These are phyloP conservation scores for Annulohypoxylon bovei DNA, from an alignment of 495 filamentous ascomycete genomes.

Conservation along the genomic window DNA sequence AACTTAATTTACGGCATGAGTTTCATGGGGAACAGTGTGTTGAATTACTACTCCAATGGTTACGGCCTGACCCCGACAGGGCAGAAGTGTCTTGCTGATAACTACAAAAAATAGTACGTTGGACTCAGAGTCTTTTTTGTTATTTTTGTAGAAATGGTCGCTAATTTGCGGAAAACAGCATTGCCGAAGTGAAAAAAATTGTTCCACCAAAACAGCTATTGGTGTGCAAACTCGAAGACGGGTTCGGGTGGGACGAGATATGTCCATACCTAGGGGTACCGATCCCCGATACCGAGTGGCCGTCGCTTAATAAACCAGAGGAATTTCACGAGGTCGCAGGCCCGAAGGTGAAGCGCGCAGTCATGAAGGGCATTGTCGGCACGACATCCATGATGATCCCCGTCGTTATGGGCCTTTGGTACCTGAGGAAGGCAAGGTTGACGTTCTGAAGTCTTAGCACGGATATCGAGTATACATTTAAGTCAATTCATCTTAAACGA, in stretches of 20 bases:
- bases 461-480: background rate
- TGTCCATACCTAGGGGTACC: slow-evolving; percentile 45
- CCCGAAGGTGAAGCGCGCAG: slow-evolving; percentile 19
- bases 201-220: slow-evolving; percentile 44
- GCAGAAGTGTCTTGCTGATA: slow-evolving; percentile 27
- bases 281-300: slow-evolving; percentile 42
- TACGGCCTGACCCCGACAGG: slow-evolving; percentile 30
- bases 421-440: slow-evolving; percentile 14
- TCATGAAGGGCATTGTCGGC: slow-evolving; percentile 29
- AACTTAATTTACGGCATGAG: slow-evolving; percentile 18
- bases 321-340: slow-evolving; percentile 27
- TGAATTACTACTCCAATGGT: slow-evolving; percentile 35
- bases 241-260: slow-evolving; percentile 47
- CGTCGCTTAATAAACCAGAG: slow-evolving; percentile 37
- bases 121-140: background rate
- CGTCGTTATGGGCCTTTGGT: slow-evolving; percentile 38
- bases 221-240: slow-evolving; percentile 46
- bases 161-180: slow-evolving; percentile 31
- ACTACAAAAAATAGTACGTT: slow-evolving; percentile 47
- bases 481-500: background rate
- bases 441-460: slow-evolving; percentile 6
- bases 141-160: background rate
- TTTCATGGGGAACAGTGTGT: background rate
- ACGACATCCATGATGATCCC: slow-evolving; percentile 32
- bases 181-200: slow-evolving; percentile 45